These are phyloP conservation scores for Cystobasidiaceae sp. DNA, from an alignment of 1,284 basidiomycete species.

Conservation along the genomic window DNA sequence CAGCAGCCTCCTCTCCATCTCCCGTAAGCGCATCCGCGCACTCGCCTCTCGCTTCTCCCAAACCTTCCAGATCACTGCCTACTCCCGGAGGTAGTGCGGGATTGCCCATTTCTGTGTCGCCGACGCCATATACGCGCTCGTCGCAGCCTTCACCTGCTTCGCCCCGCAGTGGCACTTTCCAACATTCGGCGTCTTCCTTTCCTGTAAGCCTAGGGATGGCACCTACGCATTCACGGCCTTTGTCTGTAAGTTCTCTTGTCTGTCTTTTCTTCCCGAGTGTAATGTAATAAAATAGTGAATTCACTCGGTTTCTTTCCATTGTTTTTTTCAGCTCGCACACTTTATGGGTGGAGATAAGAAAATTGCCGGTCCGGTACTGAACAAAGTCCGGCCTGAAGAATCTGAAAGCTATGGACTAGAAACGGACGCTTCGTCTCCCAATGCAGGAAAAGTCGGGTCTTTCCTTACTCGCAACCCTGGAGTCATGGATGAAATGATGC, in stretches of 20 bases:
- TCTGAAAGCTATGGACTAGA: slow-evolving; percentile 14
- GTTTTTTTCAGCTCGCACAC: slow-evolving; percentile 13
- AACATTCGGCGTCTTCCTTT: slow-evolving; percentile 1
- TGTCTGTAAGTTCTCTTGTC: not conserved
- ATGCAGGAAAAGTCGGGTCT: slow-evolving; percentile 3
- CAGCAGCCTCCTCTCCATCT: no score
- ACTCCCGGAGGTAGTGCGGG: not conserved
- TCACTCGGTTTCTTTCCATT: not conserved
- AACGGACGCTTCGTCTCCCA: slow-evolving; percentile 1
- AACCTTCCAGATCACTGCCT: slow-evolving; percentile 16
- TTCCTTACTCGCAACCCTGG: slow-evolving; percentile 9
- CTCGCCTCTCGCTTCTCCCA: not conserved
- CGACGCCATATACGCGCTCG: slow-evolving; percentile 8
- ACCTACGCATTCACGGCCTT: slow-evolving; percentile 19
- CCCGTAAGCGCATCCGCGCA: not conserved
- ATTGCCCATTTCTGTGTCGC: slow-evolving; percentile 25
- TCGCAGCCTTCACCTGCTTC: not conserved
- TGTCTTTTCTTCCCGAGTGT: not conserved
- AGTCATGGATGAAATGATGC: slow-evolving; percentile 10
- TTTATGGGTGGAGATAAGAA: slow-evolving; percentile 28
- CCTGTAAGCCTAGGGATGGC: slow-evolving; percentile 25
- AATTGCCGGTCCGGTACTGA: slow-evolving; percentile 24
- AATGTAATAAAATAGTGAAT: not conserved
- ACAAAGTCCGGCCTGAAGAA: slow-evolving; percentile 22
- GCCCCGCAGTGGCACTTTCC: slow-evolving; percentile 1